Evolutionary conservation across 2,329 filamentous ascomycete genomes (phyloP).

Genomic region (Trichophaea hybrida): DNA sequence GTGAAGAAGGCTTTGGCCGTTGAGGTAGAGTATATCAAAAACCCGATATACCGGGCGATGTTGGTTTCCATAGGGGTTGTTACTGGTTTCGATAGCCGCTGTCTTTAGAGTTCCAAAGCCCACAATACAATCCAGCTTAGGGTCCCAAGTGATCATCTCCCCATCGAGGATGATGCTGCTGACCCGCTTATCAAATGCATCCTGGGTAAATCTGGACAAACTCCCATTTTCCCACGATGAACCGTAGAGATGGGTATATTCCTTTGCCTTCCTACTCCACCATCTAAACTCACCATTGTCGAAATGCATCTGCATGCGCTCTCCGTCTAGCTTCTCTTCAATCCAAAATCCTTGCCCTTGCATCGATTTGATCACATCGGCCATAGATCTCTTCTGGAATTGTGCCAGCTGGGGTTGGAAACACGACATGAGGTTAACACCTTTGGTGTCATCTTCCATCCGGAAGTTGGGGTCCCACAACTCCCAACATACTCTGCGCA

Average conservation of each 20-base stretch:
- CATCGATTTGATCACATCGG: slow-evolving; percentile 50
- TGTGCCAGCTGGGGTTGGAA: slow-evolving; percentile 93
- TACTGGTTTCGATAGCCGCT: slow-evolving; percentile 65
- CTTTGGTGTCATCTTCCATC: slow-evolving; percentile 50
- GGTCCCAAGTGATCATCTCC: slow-evolving; percentile 98
- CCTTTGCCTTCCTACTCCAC: slow-evolving; percentile 92
- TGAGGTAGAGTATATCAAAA: slow-evolving; percentile 85
- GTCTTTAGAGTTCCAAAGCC: slow-evolving; percentile 89
- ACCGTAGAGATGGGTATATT: slow-evolving; percentile 92
- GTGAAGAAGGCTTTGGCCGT: slow-evolving; percentile 61
- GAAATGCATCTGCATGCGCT: slow-evolving; percentile 96
- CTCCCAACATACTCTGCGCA: slow-evolving; percentile 90
- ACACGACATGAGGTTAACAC: slow-evolving; percentile 75
- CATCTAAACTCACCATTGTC: slow-evolving; percentile 70
- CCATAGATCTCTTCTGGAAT: slow-evolving; percentile 74
- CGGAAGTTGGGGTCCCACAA: slow-evolving; percentile 58
- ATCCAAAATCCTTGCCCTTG: slow-evolving; percentile 58
- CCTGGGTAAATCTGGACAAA: slow-evolving; percentile 62
- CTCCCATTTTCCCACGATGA: slow-evolving; percentile 56
- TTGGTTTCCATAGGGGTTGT: slow-evolving; percentile 47
- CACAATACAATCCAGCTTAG: slow-evolving; percentile 66
- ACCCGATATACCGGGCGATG: slow-evolving; percentile 67
- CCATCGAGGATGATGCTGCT: slow-evolving; percentile 70
- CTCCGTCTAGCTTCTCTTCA: slow-evolving; percentile 93
- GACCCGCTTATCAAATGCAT: slow-evolving; percentile 64